Evolutionary conservation across 2,329 filamentous ascomycete genomes (phyloP).

Genomic region (Hypomyces rosellus): DNA sequence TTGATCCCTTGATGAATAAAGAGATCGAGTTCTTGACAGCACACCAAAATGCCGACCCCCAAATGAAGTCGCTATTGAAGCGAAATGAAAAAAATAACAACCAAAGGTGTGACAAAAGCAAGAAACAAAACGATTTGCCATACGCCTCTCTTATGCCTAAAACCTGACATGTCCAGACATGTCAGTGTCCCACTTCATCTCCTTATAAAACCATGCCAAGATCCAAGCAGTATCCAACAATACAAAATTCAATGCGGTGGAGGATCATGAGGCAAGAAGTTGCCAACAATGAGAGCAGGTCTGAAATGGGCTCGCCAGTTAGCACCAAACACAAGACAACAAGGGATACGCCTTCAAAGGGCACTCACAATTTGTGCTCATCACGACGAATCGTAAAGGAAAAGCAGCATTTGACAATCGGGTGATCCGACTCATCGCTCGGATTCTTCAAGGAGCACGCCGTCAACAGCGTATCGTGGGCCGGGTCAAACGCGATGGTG

Average conservation of each 20-base stretch:
- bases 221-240: background rate
- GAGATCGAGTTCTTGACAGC: background rate
- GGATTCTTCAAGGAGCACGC: slow-evolving; percentile 87
- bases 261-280: slow-evolving; percentile 84
- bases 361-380: slow-evolving; percentile 88
- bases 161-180: too few species aligned
- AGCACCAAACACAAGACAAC: background rate
- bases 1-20: background rate
- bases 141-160: too few species aligned
- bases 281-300: slow-evolving; percentile 90
- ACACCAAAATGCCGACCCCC: background rate
- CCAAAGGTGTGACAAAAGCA: background rate
- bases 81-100: background rate
- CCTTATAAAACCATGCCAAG: too few species aligned
- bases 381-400: slow-evolving; percentile 95
- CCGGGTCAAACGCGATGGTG: slow-evolving; percentile 90
- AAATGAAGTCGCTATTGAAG: background rate
- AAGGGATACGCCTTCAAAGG: background rate
- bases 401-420: slow-evolving; percentile 87
- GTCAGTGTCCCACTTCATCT: too few species aligned
- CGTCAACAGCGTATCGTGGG: slow-evolving; percentile 90
- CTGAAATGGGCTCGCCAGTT: slow-evolving; percentile 38
- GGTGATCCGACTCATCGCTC: slow-evolving; percentile 58
- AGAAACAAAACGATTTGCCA: too few species aligned
- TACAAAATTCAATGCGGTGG: slow-evolving; percentile 13